Evolutionary conservation across 2,329 filamentous ascomycete species (phyloP).

Genomic region (Diplocarpon rosae): DNA sequence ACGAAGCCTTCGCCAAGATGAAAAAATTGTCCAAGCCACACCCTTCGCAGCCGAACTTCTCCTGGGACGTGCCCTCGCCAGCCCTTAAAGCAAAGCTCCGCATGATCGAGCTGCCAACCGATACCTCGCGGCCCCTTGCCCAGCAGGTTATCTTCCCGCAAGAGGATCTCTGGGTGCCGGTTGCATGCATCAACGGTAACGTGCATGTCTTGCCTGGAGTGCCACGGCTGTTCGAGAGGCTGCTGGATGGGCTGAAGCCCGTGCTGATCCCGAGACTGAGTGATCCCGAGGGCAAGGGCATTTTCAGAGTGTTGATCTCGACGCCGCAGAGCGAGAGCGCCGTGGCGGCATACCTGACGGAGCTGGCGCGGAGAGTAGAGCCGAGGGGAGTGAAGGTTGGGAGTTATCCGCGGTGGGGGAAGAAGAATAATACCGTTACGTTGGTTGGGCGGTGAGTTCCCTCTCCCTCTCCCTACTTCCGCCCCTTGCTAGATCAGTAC

Average conservation of each 20-base stretch:
- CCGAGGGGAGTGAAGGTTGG: constrained; percentile 80
- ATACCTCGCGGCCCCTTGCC: constrained; percentile 50
- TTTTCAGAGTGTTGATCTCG: constrained; percentile 67
- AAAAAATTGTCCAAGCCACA: constrained; percentile 66
- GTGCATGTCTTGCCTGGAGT: constrained; percentile 88
- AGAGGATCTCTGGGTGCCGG: constrained; percentile 83
- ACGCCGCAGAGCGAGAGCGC: constrained; percentile 81
- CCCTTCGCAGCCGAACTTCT: constrained; percentile 62
- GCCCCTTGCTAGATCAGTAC: neutral
- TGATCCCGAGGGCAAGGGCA: constrained; percentile 74
- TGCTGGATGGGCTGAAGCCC: constrained; percentile 69
- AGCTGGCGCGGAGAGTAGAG: constrained; percentile 63
- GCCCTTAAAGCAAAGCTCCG: constrained; percentile 70
- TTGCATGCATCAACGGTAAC: constrained; percentile 83
- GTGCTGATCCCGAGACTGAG: constrained; percentile 56
- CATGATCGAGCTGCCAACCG: constrained; percentile 81
- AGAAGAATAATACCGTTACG: constrained; percentile 79
- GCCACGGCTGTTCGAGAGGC: constrained; percentile 66
- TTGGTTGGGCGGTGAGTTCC: constrained; percentile 54
- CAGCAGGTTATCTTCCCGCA: constrained; percentile 70
- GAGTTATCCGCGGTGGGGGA: constrained; percentile 89
- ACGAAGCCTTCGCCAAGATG: constrained; percentile 72
- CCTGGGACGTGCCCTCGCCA: constrained; percentile 75
- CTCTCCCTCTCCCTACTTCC: neutral
- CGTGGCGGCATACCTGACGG: constrained; percentile 72